Base-by-base conservation (phyloP, 306 rosid species). In the Malus sieversii region DNA sequence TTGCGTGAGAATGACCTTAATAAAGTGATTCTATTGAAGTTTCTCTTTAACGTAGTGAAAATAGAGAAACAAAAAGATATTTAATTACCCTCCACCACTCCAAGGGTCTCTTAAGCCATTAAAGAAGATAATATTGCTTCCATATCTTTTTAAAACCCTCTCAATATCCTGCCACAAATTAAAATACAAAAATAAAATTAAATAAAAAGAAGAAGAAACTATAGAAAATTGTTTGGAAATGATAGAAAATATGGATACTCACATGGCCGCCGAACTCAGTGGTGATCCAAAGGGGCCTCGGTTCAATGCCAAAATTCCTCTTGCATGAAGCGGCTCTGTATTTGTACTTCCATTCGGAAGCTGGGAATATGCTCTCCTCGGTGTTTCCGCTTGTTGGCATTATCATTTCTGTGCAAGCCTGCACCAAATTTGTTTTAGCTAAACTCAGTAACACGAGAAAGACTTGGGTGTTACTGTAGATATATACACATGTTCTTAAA, bases 21-120 rank as follows among this genome's bases (percentile, higher is more conserved):
- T 42, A 42, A 3, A 42, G 45, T 9, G 12, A 42, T 10, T 42
- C 45, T 42, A 40, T 1, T 9, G 1, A 42, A 42, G 9, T 42
- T 42, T 42, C 45, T 9, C 1, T 42, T 42, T 42, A 42, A 8
- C 45, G 3, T 10, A 9, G 45, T 42, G 45, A 7, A 9, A 30
- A 30, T 19, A 13, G 2, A 55, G 45, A 72, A 9, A 29, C 7
- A 33, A 30, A 8, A 6, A 19, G 46, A 30, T 11, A 22, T 57
- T 4, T 20, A 7, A 30, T 58, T 91, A 94, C 98, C 98, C 98
- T 84, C 98, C 98, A 35, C 95, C 97, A 76, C 98, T 91, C 97
- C 98, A 91, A 75, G 98, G 96, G 80, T 94, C 98, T 86, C 97
- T 88, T 74, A 94, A 79, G 61, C 98, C 97, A 82, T 94, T 94